phyloP scores from a whole-genome alignment of 129 eudicot species.

The Ambrosia trifida region DNA sequence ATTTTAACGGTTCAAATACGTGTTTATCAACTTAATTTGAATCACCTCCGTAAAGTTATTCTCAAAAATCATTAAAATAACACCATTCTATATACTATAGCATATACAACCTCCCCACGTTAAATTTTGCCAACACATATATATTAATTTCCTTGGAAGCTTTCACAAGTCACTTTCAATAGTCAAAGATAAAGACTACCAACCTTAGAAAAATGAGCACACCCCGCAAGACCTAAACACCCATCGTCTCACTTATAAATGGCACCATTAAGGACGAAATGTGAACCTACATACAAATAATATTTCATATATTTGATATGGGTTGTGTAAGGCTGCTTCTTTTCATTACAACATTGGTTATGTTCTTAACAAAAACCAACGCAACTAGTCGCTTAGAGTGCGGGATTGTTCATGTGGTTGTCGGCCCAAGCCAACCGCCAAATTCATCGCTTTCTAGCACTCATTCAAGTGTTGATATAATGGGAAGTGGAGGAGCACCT shows the following conservation, averaged over 20 bases:
- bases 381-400: conserved; percentile 23
- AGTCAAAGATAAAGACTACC: conserved; percentile 24
- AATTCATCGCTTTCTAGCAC: conserved; percentile 4
- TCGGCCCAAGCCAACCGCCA: conserved; percentile 27
- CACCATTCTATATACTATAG: conserved; percentile 20
- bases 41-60: no score
- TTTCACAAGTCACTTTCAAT: conserved; percentile 25
- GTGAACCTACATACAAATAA: conserved; percentile 15
- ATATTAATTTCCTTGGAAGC: conserved; percentile 31
- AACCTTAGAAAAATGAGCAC: conserved; percentile 8
- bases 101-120: conserved; percentile 38
- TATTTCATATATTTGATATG: conserved; percentile 26
- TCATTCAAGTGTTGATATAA: background rate
- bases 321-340: conserved; percentile 26
- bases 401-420: conserved; percentile 1
- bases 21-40: no score
- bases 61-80: background rate
- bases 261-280: background rate
- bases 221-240: conserved; percentile 10
- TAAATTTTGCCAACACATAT: conserved; percentile 20
- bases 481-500: background rate
- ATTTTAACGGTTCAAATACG: no score
- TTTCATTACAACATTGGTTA: conserved; percentile 17
- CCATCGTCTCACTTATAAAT: conserved; percentile 17
- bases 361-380: conserved; percentile 17